Evolutionary conservation across 352 stramenopile genomes (phyloP), one percentile per base, ranked within the genome.

Genomic region (Discostella stelligera): DNA sequence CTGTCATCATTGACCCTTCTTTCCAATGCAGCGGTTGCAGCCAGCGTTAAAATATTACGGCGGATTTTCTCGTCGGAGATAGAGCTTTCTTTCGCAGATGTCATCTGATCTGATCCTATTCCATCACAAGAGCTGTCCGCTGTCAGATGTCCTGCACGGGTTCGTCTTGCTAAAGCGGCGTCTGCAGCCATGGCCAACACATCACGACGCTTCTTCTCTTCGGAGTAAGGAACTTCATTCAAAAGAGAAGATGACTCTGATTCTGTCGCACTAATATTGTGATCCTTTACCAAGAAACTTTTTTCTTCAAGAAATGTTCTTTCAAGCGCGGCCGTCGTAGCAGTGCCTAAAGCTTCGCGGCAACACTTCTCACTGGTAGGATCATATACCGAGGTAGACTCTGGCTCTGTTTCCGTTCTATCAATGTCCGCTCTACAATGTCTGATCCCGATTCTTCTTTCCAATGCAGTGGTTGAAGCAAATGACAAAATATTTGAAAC

Each of bases 401-500:
- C 0, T 30, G 21, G 21, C 5, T 58, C 20, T 30, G 27, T 58
- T 27, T 58, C 50, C 37, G 10, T 14, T 30, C 2, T 18, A 23
- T 27, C 9, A 32, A 37, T 13, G 50, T 58, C 50, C 3, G 0
- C 50, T 30, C 20, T 30, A n/a, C 20, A 32, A 58, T 16, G 20
- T 11, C 20, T 30, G 27, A 10, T 32, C 7, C 6, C 25, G 49
- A 56, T 56, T 23, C n/a, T 66, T 56, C 13, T 66, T 13, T 54
- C 52, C 20, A 54, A 50, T 9, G 46, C 20, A 62, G 62, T 14
- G 25, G 48, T 25, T 54, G 48, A 30, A 27, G 49, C 25, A 10
- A 62, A 18, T 52, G 49, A 39, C n/a, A 20, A 48, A 70, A 50
- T 37, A 18, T 25, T 61, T 39, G 49, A 39, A 5, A 70, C 50